Percentiles rank a stretch among this genome's conserved stretches.
These are phyloP conservation scores for Globisporangium paroecandrum DNA, from an alignment of 352 stramenopile species.

Conservation along the genomic window DNA sequence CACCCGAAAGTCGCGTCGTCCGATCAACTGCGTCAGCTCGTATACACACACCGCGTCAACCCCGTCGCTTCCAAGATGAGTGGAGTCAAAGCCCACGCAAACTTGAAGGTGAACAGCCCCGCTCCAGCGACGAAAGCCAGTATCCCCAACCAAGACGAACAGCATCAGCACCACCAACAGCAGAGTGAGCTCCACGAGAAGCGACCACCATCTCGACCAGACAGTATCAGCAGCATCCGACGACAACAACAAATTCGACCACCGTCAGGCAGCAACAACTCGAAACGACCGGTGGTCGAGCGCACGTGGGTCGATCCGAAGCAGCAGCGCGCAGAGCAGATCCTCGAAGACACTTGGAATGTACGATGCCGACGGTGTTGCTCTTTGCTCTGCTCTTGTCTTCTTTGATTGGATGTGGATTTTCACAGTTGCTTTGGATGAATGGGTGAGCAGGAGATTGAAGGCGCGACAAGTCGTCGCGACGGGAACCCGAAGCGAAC, in stretches of 20 bases:
- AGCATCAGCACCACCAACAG: background rate
- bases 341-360: conserved; percentile 35
- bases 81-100: background rate
- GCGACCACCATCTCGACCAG: background rate
- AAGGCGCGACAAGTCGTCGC: background rate
- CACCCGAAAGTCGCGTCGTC: conserved; percentile 36
- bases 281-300: conserved; percentile 6
- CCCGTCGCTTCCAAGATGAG: conserved; percentile 1
- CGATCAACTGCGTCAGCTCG: conserved; percentile 46
- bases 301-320: conserved; percentile 32
- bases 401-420: background rate
- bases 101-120: background rate
- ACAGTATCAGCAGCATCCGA: conserved; percentile 1
- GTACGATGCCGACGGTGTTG: conserved; percentile 15
- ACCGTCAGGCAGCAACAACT: background rate
- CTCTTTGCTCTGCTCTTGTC: background rate
- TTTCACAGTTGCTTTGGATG: background rate
- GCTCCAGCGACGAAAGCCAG: background rate
- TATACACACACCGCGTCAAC: conserved; percentile 26
- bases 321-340: conserved; percentile 27
- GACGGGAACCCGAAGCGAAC: conserved; percentile 2
- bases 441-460: conserved; percentile 13
- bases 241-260: background rate
- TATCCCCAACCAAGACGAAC: conserved; percentile 16
- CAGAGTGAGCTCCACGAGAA: background rate